Evolutionary conservation across 2,329 filamentous ascomycete species (phyloP), one percentile per base, ranked within the genome.

Genomic region (Ophiostoma sp.): DNA sequence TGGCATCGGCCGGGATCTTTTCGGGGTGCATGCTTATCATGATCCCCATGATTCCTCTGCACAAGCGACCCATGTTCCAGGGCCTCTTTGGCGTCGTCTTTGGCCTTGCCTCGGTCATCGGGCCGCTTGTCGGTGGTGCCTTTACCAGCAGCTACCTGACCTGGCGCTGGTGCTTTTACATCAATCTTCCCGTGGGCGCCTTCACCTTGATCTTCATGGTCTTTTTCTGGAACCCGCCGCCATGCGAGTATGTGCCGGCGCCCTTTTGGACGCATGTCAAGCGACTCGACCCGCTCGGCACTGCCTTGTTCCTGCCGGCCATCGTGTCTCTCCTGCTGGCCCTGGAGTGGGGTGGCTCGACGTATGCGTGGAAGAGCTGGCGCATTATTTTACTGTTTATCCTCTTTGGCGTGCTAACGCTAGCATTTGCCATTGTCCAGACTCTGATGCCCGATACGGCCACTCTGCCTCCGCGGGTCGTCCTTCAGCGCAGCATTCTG

Each of bases 321-420:
- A 78, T 81, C 20, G 75, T 82, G 57, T 82, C 80, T 70, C 78
- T 83, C 10, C 74, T 83, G 1, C 75, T 84, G 27, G 82, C 81
- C 6, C 76, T 84, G 10, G 80, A 83, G 71, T 83, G 80, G 81
- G 79, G 79, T 68, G 79, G 78, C 27, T 76, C 73, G 13, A 76
- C 74, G 60, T 78, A 80, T 68, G 35, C 74, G 1, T 81, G 79
- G 79, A 71, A 71, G 31, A 74, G 73, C 68, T 75, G 73, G 8
- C 76, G 76, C 39, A 75, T 80, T 70, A 76, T 80, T 48, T 75
- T 73, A 3, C 76, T 80, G 10, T 73, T 80, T 27, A 74, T 77
- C 54, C 67, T 77, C 10, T 72, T 48, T 27, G 52, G 52, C 8
- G 52, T 57, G 10, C n/a, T 57, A n/a, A 57, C 27, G 52, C 10